Percentiles rank a stretch among this genome's conserved stretches.
Conservation (phyloP, 129 eudicot species). For the Centella asiatica region DNA sequence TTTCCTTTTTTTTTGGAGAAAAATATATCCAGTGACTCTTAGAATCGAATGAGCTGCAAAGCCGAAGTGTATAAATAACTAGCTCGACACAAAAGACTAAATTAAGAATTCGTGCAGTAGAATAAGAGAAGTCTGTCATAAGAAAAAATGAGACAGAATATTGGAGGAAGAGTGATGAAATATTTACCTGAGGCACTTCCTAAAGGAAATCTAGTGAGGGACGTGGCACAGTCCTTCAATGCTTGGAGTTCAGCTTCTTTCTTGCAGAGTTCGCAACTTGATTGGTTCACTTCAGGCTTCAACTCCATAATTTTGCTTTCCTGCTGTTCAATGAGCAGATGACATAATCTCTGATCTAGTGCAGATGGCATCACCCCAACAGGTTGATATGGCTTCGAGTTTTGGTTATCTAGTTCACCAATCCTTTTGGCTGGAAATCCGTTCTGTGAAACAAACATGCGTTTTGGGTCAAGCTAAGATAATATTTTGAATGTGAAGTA, state of each 20-base stretch:
- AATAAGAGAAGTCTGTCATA: too few species aligned
- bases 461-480: slow-evolving; percentile 3
- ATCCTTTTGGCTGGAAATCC: slow-evolving; percentile 23
- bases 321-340: slow-evolving; percentile 61
- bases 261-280: slow-evolving; percentile 53
- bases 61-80: too few species aligned
- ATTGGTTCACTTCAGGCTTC: slow-evolving; percentile 48
- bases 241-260: slow-evolving; percentile 80
- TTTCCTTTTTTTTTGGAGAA: too few species aligned
- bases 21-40: too few species aligned
- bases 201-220: slow-evolving; percentile 54
- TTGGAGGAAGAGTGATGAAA: background rate
- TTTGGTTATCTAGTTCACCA: slow-evolving; percentile 13
- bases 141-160: background rate
- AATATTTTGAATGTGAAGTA: background rate
- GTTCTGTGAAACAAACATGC: slow-evolving; percentile 23
- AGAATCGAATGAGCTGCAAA: too few species aligned
- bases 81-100: too few species aligned
- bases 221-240: slow-evolving; percentile 64
- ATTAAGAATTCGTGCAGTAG: background rate
- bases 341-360: slow-evolving; percentile 55
- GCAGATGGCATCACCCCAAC: slow-evolving; percentile 46
- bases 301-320: slow-evolving; percentile 60
- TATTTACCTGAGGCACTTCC: slow-evolving; percentile 38
- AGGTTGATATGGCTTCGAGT: slow-evolving; percentile 17